Evolutionary conservation across 2,329 filamentous ascomycete genomes (phyloP), one percentile per base, ranked within the genome.

Genomic region (Aureobasidium leucospermi): DNA sequence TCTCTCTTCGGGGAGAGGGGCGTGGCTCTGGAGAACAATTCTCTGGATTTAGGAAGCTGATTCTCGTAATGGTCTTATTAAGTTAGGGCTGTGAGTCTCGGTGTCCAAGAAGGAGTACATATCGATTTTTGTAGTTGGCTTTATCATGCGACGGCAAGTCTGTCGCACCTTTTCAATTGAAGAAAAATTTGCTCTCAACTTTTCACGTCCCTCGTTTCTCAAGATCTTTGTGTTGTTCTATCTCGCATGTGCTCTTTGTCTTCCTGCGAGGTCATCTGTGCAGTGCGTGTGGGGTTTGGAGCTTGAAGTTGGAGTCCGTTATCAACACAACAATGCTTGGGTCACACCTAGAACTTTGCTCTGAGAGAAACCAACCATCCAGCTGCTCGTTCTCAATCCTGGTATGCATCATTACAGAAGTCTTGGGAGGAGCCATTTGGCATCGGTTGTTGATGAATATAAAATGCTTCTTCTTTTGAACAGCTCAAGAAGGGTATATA

Each of bases 71-170:
- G 75, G 83, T 86, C 81, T 76, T 85, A 84, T 87, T 85, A 64
- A 81, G 70, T 86, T 84, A 85, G 80, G 83, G 83, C 84, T 82
- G 86, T 84, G 84, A 79, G 82, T 75, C 76, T 75, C 78, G 82
- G 86, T 87, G 85, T 86, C 85, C 83, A 86, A 81, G 72, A 81
- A 86, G 79, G 82, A 85, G 84, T 75, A 85, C 81, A 83, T 79
- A 74, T 59, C 56, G 8, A 15, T 13, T 46, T 38, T 36, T 11
- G 19, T 9, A 4, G 29, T 6, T 28, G 36, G 16, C 23, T 13
- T 43, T 39, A 15, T 38, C n/a, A 28, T 45, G 34, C 39, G 48
- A 19, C 47, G 53, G 9, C 42, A 45, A 47, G 41, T 23, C 42
- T 45, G 42, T 45, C 42, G 16, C 4, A 10, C 42, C 9, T 11